Conservation (phyloP, 768 basidiomycete species). For the Tricholoma bakamatsutake region DNA sequence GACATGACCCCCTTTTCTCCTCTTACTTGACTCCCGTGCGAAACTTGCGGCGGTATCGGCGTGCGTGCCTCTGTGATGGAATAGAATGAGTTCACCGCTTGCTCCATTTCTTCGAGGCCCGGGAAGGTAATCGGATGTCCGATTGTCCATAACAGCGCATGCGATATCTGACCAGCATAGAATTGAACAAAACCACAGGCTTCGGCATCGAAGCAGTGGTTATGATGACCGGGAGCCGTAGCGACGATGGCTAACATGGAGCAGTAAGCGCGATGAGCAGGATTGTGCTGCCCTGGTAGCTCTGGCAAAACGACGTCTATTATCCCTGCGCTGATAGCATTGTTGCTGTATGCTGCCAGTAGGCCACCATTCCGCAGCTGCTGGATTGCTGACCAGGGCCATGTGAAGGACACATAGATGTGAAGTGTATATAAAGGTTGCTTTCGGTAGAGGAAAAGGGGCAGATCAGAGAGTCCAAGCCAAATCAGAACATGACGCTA, state of each 20-base stretch:
- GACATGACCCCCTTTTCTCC: too few relatives aligned
- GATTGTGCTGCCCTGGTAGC: slow-evolving; percentile 69
- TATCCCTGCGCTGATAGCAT: slow-evolving; percentile 68
- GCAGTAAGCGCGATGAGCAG: slow-evolving; percentile 78
- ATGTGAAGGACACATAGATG: slow-evolving; percentile 83
- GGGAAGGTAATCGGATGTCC: slow-evolving; percentile 72
- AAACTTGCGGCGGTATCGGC: too few relatives aligned
- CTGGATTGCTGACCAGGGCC: slow-evolving; percentile 68
- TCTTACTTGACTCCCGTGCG: too few relatives aligned
- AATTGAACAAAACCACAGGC: slow-evolving; percentile 83
- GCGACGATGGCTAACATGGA: slow-evolving; percentile 78
- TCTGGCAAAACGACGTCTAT: slow-evolving; percentile 66
- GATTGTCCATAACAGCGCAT: slow-evolving; percentile 77
- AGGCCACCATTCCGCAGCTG: slow-evolving; percentile 81
- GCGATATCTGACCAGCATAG: slow-evolving; percentile 73
- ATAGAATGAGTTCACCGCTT: slow-evolving; percentile 71
- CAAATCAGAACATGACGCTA: slow-evolving; percentile 62
- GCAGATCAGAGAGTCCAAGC: slow-evolving; percentile 63
- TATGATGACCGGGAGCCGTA: slow-evolving; percentile 52
- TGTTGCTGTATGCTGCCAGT: slow-evolving; percentile 77
- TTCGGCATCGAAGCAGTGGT: slow-evolving; percentile 79
- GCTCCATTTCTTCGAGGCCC: slow-evolving; percentile 78
- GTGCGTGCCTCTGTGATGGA: slow-evolving; percentile 64
- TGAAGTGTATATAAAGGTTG: slow-evolving; percentile 71
- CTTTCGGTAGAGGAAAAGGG: slow-evolving; percentile 54